Percentiles rank a stretch among this genome's conserved stretches.
Evolutionary conservation across 2,329 filamentous ascomycete genomes (phyloP).

Genomic region (Trichoderma aggressivum): DNA sequence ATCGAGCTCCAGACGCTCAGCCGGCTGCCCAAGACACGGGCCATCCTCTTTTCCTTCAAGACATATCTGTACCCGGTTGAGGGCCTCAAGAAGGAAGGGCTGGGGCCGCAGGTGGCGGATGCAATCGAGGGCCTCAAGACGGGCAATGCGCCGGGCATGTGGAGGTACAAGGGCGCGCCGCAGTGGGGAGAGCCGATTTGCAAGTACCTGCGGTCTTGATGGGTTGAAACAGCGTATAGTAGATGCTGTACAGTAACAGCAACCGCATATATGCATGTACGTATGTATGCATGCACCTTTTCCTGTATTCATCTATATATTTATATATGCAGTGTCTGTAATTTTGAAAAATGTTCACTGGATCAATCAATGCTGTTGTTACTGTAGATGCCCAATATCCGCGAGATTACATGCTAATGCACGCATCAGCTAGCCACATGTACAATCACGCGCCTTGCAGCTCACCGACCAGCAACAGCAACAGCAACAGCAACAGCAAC

Average conservation of each 20-base stretch:
- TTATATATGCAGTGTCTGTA: neutral
- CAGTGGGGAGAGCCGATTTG: constrained; percentile 48
- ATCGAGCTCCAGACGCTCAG: constrained; percentile 52
- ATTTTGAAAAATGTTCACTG: neutral
- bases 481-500: too few species aligned
- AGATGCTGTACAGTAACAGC: neutral
- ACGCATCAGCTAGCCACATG: neutral
- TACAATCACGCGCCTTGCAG: neutral
- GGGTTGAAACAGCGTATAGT: too few species aligned
- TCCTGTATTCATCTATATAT: neutral
- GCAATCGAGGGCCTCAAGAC: constrained; percentile 50
- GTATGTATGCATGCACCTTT: neutral
- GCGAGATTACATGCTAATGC: neutral
- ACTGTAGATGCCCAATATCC: neutral
- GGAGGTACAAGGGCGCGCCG: constrained; percentile 48
- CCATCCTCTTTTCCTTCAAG: constrained; percentile 55
- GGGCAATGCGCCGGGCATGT: constrained; percentile 54
- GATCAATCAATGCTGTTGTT: neutral
- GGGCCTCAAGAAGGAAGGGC: constrained; percentile 48
- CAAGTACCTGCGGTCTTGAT: constrained; percentile 41
- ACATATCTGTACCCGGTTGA: constrained; percentile 49
- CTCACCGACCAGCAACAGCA: constrained; percentile 11
- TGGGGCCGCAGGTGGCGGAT: constrained; percentile 45
- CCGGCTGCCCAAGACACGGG: constrained; percentile 44
- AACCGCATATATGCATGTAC: too few species aligned